Base-by-base conservation (phyloP, 1,284 basidiomycete genomes). In the Trichosporon faecale region DNA sequence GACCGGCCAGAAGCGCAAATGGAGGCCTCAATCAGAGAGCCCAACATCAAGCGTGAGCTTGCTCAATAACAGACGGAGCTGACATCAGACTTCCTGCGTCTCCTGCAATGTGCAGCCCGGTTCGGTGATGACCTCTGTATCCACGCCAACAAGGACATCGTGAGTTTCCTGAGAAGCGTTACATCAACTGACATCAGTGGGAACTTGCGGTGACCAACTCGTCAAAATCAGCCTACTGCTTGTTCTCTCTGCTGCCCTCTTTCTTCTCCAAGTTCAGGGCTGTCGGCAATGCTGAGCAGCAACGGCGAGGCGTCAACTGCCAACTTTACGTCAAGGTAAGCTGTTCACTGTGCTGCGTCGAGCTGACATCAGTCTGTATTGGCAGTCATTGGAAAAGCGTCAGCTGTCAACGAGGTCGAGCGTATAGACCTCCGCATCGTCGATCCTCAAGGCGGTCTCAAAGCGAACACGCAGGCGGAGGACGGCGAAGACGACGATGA, bases 11-110 rank as follows among this genome's bases (percentile, higher is more conserved):
- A 33, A 4, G 57, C 27, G 57, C 57, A 61, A 12, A 79, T 79
- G 76, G 78, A 80, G 71, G 78, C 75, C 21, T 79, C 79, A 0
- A 77, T 80, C 55, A 74, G 73, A 46, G 78, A 75, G 55, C 69
- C 73, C 0, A 74, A 77, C 63, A 75, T 80, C 67, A 77, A 73
- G 65, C 66, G 79, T 80, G 29, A n/a, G 74, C 65, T 14, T 25
- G 31, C 3, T 9, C 9, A 37, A 11, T 16, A 18, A 16, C 3
- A 6, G 5, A 91, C 85, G 92, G 91, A 66, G 65, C 71, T 75
- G 44, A 69, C n/a, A 4, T 0, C 72, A 84, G 83, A 79, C 55
- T 83, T 84, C 70, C 76, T 80, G 7, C 75, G 77, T 18, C 71
- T 83, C 11, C 75, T 84, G 8, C 80, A 81, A 64, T 84, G 83